Conservation (phyloP, 2,329 filamentous ascomycete species). For the Pleomassaria siparia region DNA sequence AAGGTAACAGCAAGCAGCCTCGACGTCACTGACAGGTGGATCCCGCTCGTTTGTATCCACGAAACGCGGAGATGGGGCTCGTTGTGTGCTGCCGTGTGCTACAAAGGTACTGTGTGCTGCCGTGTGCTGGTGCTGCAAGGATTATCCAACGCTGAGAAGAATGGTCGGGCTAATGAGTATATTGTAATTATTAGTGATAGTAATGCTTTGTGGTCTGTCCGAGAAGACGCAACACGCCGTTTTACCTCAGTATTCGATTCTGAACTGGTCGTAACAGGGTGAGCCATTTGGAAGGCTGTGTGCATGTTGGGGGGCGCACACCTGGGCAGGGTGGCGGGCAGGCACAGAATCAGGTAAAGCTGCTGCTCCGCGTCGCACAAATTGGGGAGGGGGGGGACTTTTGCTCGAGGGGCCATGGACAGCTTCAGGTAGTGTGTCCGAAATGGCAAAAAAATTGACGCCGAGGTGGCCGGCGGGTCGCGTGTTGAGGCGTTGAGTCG, state of each 20-base stretch:
- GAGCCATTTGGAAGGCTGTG: neutral
- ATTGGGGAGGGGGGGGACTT: no score
- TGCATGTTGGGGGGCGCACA: neutral
- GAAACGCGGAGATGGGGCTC: neutral
- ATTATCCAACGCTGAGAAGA: neutral
- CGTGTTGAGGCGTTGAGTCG: constrained; percentile 14
- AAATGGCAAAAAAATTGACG: neutral
- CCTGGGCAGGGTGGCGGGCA: no score
- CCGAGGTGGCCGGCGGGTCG: neutral
- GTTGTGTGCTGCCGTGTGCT: neutral
- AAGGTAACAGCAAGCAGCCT: neutral
- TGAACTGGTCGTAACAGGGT: no score
- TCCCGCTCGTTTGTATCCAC: neutral
- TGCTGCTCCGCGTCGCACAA: neutral
- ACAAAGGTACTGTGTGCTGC: no score
- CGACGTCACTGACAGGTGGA: neutral
- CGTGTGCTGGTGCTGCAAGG: neutral
- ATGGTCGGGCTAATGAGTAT: neutral
- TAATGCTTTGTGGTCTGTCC: no score
- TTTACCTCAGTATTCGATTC: no score
- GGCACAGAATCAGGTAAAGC: neutral
- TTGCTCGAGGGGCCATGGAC: neutral
- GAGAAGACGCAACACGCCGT: no score
- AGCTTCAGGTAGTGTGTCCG: constrained; percentile 3
- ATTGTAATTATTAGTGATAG: no score